These are phyloP conservation scores for Fagus crenata DNA, from an alignment of 306 rosid genomes.

Conservation along the genomic window DNA sequence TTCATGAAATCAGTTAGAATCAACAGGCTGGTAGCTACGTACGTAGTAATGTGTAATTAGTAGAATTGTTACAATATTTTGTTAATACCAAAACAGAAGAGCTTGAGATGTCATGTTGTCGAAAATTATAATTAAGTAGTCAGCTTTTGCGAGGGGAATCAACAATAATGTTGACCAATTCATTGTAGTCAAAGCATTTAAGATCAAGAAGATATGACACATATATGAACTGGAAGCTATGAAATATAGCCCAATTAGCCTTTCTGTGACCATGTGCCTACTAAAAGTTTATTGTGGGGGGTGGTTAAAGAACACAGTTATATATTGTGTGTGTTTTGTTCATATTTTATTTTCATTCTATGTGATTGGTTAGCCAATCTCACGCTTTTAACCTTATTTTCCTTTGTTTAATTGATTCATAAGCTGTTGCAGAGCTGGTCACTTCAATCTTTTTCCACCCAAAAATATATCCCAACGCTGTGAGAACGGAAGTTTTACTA, in stretches of 20 bases:
- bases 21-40: too few species aligned
- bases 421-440: neutral
- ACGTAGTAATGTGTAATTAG: too few species aligned
- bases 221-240: neutral
- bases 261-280: constrained; percentile 10
- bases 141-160: neutral
- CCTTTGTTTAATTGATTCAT: neutral
- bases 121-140: neutral
- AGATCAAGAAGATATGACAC: neutral
- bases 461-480: too few species aligned
- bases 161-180: neutral
- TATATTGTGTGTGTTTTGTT: neutral
- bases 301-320: neutral
- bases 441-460: neutral
- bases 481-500: too few species aligned
- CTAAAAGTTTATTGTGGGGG: neutral
- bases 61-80: neutral
- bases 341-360: neutral
- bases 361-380: neutral
- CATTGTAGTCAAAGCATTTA: neutral
- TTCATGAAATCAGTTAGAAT: too few species aligned
- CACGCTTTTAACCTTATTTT: neutral
- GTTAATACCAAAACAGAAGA: neutral
- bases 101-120: neutral
- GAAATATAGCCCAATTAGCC: constrained; percentile 10